Evolutionary conservation across 2,329 filamentous ascomycete genomes (phyloP), one percentile per base, ranked within the genome.

Genomic region (Gnomoniopsis smithogilvyi): DNA sequence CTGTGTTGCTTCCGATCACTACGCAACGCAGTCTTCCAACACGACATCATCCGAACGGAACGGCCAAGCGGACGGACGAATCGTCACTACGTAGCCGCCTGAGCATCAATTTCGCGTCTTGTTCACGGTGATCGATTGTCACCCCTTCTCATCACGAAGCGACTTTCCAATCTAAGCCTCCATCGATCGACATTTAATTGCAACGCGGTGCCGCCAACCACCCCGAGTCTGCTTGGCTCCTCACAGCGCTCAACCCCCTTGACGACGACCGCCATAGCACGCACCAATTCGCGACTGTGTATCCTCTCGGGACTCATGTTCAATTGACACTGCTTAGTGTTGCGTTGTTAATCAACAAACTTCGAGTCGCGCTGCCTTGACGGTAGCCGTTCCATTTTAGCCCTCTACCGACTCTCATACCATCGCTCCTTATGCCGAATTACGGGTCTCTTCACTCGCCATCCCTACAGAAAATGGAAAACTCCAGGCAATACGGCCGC

Each of bases 381-480:
- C 41, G 52, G 34, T 52, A 56, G 53, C 34, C 55, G 45, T 54
- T 33, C 14, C 46, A 54, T 30, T 30, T 43, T 26, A 34, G 34
- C n/a, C 51, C 46, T 49, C 38, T 33, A 41, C 36, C 36, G 14
- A 36, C n/a, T 45, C 17, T 45, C 41, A 21, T 12, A 47, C 30
- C 51, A 24, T 46, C 54, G 53, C 51, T 57, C 76, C 77, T 77
- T 83, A 92, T 91, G 88, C 88, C 86, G 79, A 80, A 83, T 64
- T 91, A 91, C 87, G 86, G 85, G 73, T 90, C 87, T 65, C 76
- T 87, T 63, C 80, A 83, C 72, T 90, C 89, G 69, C 89, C 89
- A 68, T 92, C 90, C 67, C 78, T 92, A 70, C 80, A 79, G 76
- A 92, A 92, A 87, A 92, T 92, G 89, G 89, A 92, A 80, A 80